Base-by-base conservation (phyloP, 495 filamentous ascomycete genomes). In the Penicillium silybi region DNA sequence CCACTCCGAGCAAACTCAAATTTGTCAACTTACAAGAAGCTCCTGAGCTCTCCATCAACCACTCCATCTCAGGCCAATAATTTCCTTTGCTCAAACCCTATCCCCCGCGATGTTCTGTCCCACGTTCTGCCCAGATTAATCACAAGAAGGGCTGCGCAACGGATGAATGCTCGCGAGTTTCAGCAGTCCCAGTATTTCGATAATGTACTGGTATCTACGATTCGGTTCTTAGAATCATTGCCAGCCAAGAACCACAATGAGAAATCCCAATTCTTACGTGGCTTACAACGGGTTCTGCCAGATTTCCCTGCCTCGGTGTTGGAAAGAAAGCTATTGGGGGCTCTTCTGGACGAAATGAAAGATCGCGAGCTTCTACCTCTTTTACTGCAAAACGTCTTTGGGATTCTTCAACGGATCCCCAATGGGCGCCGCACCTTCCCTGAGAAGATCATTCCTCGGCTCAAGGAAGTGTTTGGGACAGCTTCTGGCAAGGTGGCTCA, bases 111-210 rank as follows among this genome's bases (percentile, higher is more conserved):
- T 34, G 77, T 98, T 5, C 68, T 82, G 19, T 79, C 74, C 11
- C 79, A 84, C 37, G 85, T 97, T 0, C 72, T 98, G 17, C 89
- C 93, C 2, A 76, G 84, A 37, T 77, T 97, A 25, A 88, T 97
- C 50, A 92, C 93, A 0, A 79, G 95, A 48, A 77, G 89, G 44
- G 89, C 93, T 0, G 88, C 89, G 1, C 85, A 93, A 58, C 80
- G 93, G 25, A 82, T 95, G 74, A 92, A 83, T 48, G 95, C 92
- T 32, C 82, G 84, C 45, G 92, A 96, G 56, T 97, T 98, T 53
- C 92, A 98, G 63, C 83, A 96, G 64, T 91, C 89, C 52, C 82
- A 84, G 53, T 98, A 95, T 64, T 98, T 98, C 56, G 90, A 97
- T 66, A 97, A 97, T 63, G 90, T 96, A 44, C 77, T 98, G 19